Evolutionary conservation across 805 yeast species (phyloP).

Genomic region (Myxozyma mucilagina): DNA sequence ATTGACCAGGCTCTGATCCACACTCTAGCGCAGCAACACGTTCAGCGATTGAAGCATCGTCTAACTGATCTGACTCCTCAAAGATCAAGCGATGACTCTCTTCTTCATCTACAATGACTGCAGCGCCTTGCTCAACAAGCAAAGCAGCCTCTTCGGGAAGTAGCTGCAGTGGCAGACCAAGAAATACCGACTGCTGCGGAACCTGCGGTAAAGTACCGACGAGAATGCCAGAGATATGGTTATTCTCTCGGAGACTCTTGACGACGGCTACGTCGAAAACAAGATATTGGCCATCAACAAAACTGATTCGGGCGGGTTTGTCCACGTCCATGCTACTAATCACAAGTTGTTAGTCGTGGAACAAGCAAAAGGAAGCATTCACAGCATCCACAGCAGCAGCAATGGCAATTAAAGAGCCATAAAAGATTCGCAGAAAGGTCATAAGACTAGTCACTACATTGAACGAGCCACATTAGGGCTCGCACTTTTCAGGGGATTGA

Average conservation of each 20-base stretch:
- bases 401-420: not conserved
- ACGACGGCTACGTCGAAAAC: conserved; percentile 43
- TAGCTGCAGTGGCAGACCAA: conserved; percentile 78
- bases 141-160: conserved; percentile 72
- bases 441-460: conserved; percentile 23
- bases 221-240: conserved; percentile 73
- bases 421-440: not conserved
- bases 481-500: conserved; percentile 35
- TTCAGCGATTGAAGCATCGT: not conserved
- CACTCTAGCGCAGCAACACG: conserved; percentile 3
- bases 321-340: too few relatives aligned
- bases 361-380: too few relatives aligned
- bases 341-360: not conserved
- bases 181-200: conserved; percentile 90
- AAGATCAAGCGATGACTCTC: conserved; percentile 35
- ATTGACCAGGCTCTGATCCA: not conserved
- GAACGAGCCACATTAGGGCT: not conserved
- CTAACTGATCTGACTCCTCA: conserved; percentile 2
- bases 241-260: conserved; percentile 51
- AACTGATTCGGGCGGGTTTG: conserved; percentile 10
- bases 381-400: not conserved
- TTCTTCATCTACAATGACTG: conserved; percentile 47
- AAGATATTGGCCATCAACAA: conserved; percentile 28
- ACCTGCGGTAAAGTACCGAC: conserved; percentile 82
- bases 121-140: conserved; percentile 46